phyloP scores from a whole-genome alignment of 2,329 filamentous ascomycete species.

The Apiospora sp. region DNA sequence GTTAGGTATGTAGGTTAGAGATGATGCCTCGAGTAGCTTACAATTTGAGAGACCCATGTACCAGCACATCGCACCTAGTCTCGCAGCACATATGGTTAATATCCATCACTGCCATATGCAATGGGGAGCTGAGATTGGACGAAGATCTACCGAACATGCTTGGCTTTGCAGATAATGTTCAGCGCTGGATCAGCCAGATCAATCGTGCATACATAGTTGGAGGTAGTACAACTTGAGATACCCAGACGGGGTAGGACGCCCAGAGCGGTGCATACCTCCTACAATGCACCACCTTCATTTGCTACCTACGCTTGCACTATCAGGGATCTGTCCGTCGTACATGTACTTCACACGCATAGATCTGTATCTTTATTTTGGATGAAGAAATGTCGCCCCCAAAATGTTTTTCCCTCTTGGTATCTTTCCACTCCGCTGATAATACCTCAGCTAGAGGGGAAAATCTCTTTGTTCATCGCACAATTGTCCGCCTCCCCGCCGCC shows the following conservation, averaged over 20 bases:
- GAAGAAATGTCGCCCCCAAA: neutral
- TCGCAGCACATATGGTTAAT: neutral
- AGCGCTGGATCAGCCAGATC: neutral
- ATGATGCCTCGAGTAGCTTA: neutral
- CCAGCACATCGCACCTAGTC: neutral
- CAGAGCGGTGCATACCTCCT: neutral
- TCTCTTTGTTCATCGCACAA: neutral
- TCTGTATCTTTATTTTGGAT: neutral
- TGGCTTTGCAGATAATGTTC: neutral
- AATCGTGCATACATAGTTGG: conserved; percentile 4
- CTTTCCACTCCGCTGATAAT: neutral
- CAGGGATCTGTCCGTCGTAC: conserved; percentile 4
- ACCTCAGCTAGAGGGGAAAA: neutral
- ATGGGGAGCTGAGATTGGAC: neutral
- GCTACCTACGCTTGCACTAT: neutral
- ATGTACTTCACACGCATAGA: conserved; percentile 8
- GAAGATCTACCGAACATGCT: neutral
- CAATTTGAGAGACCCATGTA: neutral
- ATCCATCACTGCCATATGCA: neutral
- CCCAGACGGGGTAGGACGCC: neutral
- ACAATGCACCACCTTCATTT: neutral
- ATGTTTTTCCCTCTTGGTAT: neutral
- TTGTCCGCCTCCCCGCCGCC: neutral
- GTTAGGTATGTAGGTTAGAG: no score
- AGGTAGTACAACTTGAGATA: neutral